Evolutionary conservation across 305 asterid species (phyloP), one percentile per base, ranked within the genome.

Genomic region (Fraxinus floribunda): DNA sequence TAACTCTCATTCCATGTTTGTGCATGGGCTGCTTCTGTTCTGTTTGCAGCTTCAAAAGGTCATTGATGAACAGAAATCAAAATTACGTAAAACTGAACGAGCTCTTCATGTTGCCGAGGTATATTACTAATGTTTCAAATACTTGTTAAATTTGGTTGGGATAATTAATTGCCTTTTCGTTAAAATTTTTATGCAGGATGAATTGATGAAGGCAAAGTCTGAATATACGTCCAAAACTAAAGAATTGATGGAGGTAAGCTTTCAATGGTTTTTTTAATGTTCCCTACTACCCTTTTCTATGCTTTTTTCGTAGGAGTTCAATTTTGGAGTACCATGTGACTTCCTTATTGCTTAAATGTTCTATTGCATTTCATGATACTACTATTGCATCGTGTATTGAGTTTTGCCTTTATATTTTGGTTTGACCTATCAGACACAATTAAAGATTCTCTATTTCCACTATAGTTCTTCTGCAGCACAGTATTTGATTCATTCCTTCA

Each of bases 61-160:
- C 38, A 83, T 90, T 60, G 90, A 86, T 76, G 91, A 90, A 73
- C 97, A 91, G 89, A 92, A 88, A 86, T 82, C 88, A 26, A 94
- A 88, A 89, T 84, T 94, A 84, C 92, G 90, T 24, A 94, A 95
- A 90, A 94, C 97, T 87, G 94, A 92, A 83, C 95, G 98, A 38
- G 98, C 99, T 78, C 99, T 94, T 86, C 91, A 90, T 80, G 85
- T 91, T 82, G 98, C 98, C 20, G 99, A 95, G 97, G 99, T 91
- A 87, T 81, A 85, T 76, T 71, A 74, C 70, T 41, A 84, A 49
- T 44, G 76, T 41, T 76, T 83, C 74, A 71, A 32, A 26, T 60
- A 30, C 18, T 7, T 81, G 60, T 35, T 64, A 62, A 11, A 11
- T 34, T 81, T 10, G 46, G 52, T 75, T 74, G 18, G 79, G 32